Evolutionary conservation across 2,329 filamentous ascomycete genomes (phyloP), one percentile per base, ranked within the genome.

Genomic region (Monosporascus sp.): DNA sequence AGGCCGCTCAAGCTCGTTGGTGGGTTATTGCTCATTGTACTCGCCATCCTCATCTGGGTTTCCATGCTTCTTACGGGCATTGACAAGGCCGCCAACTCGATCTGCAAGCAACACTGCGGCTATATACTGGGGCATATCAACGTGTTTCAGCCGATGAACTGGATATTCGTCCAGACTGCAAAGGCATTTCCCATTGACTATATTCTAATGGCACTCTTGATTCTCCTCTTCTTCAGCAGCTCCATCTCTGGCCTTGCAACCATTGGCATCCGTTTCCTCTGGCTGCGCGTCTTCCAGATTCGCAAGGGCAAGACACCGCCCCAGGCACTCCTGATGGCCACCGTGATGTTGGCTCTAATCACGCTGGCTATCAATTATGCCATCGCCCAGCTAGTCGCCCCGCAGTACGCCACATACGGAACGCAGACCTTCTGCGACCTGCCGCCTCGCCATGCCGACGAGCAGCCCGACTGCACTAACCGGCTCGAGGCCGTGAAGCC

Each of bases 61-160:
- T 96, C 90, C 14, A 97, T 99, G 91, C 81, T 97, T 61, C 88
- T 97, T 67, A 97, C 93, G 0, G 88, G 86, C 60, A 91, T 97
- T 65, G 94, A 99, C 80, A 97, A 97, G 75, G 90, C 91, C 37
- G 92, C 88, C 70, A 97, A 97, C 75, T 97, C 92, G 3, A 76
- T 95, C 58, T 99, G 94, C 81, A 93, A 94, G 70, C 78, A 85
- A 55, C 86, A 84, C 63, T 99, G 94, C 68, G 94, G 94, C 57
- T 99, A 97, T 72, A 89, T 97, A 49, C 80, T 99, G 5, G 91
- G 86, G 44, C 80, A 78, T 66, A 88, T 95, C 69, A 91, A 95
- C 69, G 85, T 97, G 62, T 96, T 97, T 77, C 94, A 99, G 69
- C 94, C 94, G 1, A 78, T 97, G 66, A 97, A 99, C 74, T 96